Percentiles rank a stretch among this genome's conserved stretches.
These are phyloP conservation scores for Suillus discolor DNA, from an alignment of 768 basidiomycete genomes.

Conservation along the genomic window DNA sequence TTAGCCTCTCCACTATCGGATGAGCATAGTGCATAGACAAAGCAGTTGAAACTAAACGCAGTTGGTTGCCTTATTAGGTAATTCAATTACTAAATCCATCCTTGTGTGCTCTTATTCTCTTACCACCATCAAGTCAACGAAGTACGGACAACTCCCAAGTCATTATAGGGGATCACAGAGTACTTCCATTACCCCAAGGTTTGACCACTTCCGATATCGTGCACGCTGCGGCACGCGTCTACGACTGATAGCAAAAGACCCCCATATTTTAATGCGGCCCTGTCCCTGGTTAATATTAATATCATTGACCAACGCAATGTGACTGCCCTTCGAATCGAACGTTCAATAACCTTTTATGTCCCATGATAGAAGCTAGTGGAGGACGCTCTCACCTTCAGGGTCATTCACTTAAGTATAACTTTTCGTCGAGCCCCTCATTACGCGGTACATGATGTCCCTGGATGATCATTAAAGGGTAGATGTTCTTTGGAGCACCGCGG, in stretches of 20 bases:
- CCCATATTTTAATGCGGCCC: neutral
- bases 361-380: neutral
- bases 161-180: no score
- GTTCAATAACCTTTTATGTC: neutral
- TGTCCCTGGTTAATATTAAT: neutral
- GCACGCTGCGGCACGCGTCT: neutral
- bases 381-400: slow-evolving; percentile 1
- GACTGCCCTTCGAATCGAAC: neutral
- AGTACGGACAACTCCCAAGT: no score
- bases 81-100: neutral
- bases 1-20: neutral
- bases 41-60: no score
- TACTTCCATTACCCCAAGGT: no score
- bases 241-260: neutral
- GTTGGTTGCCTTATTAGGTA: neutral
- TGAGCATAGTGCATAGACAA: neutral
- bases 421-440: neutral
- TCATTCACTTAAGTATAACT: neutral
- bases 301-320: neutral
- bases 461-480: neutral
- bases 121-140: no score
- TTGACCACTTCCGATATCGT: neutral
- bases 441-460: neutral
- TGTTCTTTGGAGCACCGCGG: neutral
- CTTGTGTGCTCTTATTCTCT: neutral